phyloP scores from a whole-genome alignment of 805 yeast species.

The Diddensiella caesifluorescens region DNA sequence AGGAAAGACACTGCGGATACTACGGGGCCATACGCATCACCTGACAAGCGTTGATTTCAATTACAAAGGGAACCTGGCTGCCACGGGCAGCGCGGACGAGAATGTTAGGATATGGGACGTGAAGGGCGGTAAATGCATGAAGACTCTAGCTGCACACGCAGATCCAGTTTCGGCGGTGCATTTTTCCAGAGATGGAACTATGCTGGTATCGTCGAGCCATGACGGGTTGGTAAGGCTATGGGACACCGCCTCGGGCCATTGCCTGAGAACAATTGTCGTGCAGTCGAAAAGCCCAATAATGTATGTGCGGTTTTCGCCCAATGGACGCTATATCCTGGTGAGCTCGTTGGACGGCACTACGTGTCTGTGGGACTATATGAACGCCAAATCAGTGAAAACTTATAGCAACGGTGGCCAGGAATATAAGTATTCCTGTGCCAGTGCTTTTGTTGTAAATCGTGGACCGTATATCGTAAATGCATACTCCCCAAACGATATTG shows the following conservation, averaged over 20 bases:
- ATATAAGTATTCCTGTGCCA: conserved; percentile 49
- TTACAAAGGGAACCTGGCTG: conserved; percentile 67
- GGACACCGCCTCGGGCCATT: conserved; percentile 84
- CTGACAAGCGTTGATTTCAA: conserved; percentile 69
- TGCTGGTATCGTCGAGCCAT: conserved; percentile 79
- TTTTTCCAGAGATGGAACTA: conserved; percentile 70
- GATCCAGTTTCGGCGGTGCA: conserved; percentile 80
- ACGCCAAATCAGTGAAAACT: conserved; percentile 74
- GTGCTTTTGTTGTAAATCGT: conserved; percentile 44
- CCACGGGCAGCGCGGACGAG: conserved; percentile 86
- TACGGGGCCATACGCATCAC: conserved; percentile 81
- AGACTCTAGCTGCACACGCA: conserved; percentile 85
- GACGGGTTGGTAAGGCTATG: conserved; percentile 89
- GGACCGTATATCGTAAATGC: conserved; percentile 45
- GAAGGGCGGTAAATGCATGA: conserved; percentile 58
- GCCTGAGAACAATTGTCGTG: conserved; percentile 81
- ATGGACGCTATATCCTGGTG: conserved; percentile 72
- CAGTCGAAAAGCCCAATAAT: conserved; percentile 76
- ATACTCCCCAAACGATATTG: conserved; percentile 47
- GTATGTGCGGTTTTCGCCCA: conserved; percentile 67
- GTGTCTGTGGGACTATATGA: conserved; percentile 82
- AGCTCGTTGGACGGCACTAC: conserved; percentile 75
- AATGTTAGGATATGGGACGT: conserved; percentile 89
- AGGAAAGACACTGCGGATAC: conserved; percentile 37
- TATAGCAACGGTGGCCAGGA: conserved; percentile 32